Evolutionary conservation across 2,329 filamentous ascomycete species (phyloP), one percentile per base, ranked within the genome.

Genomic region (Tetracladium maxilliforme): DNA sequence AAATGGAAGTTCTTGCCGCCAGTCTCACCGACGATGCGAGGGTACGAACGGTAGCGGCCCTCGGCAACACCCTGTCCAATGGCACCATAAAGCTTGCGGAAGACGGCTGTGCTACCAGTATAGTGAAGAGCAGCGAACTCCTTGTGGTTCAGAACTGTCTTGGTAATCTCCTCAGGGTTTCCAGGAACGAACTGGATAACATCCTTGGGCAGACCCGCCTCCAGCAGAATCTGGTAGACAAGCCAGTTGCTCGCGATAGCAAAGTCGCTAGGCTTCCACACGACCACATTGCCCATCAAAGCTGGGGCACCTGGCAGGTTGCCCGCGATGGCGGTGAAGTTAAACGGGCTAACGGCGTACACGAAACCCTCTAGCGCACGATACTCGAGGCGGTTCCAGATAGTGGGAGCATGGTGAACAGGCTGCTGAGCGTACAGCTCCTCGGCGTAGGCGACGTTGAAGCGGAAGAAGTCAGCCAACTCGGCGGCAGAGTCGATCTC

Each of bases 401-500:
- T 69, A 19, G 83, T 83, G 2, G 78, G 58, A 3, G 80, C 63
- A 55, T 95, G 73, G 58, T 90, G 83, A 25, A 63, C 65, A 10
- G 87, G 87, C 54, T 98, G 90, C 47, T 83, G 73, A 19, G 70
- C 69, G 49, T 94, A 93, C 28, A 93, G 59, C 47, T 94, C 81
- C 55, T 93, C 77, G 15, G 87, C 87, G 45, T 90, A 94, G 49
- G 86, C 73, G 26, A 94, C 87, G 45, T 90, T 90, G 61, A 94
- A 93, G 45, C 84, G 72, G 47, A 95, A 60, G 55, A 95, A 95
- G 49, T 98, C 87, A 39, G 71, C 77, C 40, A 92, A 56, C 62
- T 98, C 90, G 7, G 87, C 87, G 11, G 87, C 87, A 19, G 86
- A 69, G 51, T 95, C 87, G 35, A 95, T 95, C 64, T 98, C 87